These are phyloP conservation scores for Luzula sylvatica DNA, from an alignment of 176 grass and related monocot species.

Conservation along the genomic window DNA sequence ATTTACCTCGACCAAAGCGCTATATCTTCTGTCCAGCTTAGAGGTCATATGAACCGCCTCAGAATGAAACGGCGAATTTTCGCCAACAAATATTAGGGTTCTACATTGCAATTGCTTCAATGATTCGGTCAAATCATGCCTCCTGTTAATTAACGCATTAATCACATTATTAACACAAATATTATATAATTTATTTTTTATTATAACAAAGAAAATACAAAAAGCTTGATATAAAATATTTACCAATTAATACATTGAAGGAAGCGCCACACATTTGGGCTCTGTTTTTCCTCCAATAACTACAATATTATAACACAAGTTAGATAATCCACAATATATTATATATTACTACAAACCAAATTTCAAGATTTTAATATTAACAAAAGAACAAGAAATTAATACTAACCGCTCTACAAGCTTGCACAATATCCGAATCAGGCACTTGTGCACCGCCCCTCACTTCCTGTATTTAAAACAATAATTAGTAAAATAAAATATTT, in stretches of 20 bases:
- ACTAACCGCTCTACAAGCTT: slow-evolving; percentile 90
- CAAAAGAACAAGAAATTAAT: slow-evolving; percentile 7
- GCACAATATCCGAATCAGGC: slow-evolving; percentile 92
- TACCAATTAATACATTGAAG: slow-evolving; percentile 84
- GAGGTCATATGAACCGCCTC: slow-evolving; percentile 87
- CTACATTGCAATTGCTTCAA: slow-evolving; percentile 77
- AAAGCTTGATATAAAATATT: neutral
- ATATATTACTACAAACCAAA: neutral
- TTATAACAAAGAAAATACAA: neutral
- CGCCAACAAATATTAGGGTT: slow-evolving; percentile 80
- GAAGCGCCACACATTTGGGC: slow-evolving; percentile 76
- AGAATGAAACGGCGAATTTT: slow-evolving; percentile 66
- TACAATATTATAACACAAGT: too few species aligned
- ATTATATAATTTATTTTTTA: neutral
- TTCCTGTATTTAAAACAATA: slow-evolving; percentile 41
- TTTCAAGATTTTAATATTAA: slow-evolving; percentile 2
- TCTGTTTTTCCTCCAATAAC: slow-evolving; percentile 84
- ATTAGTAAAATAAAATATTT: slow-evolving; percentile 14
- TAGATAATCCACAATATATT: neutral
- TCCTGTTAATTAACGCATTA: slow-evolving; percentile 69
- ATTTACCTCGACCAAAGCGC: slow-evolving; percentile 88
- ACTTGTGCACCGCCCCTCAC: slow-evolving; percentile 70
- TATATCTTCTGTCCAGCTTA: slow-evolving; percentile 79
- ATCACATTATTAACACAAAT: slow-evolving; percentile 8
- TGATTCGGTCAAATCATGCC: slow-evolving; percentile 74